Conservation (phyloP, 768 basidiomycete genomes). For the Trametes gibbosa region DNA sequence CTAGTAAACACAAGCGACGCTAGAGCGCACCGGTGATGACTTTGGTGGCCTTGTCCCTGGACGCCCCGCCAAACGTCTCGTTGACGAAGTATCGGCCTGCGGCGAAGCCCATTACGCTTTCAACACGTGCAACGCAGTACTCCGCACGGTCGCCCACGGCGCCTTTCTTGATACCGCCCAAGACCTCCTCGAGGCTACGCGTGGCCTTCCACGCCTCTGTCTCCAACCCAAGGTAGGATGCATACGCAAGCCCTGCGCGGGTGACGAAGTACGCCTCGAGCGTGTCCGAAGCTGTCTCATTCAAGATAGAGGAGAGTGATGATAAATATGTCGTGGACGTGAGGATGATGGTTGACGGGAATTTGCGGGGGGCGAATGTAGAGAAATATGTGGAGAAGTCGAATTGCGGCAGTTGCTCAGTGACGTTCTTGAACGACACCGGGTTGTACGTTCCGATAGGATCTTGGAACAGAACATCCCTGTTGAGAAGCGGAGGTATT, state of each 20-base stretch:
- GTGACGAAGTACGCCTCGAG: constrained; percentile 86
- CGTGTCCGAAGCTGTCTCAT: constrained; percentile 61
- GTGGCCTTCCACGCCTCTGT: constrained; percentile 81
- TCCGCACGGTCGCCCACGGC: constrained; percentile 80
- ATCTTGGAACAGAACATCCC: constrained; percentile 71
- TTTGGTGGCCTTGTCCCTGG: constrained; percentile 74
- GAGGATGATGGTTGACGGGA: constrained; percentile 74
- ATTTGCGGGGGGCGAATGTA: constrained; percentile 74
- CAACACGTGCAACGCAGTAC: constrained; percentile 74
- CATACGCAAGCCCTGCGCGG: constrained; percentile 67
- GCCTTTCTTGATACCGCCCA: constrained; percentile 86
- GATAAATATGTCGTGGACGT: constrained; percentile 76
- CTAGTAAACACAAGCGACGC: not conserved
- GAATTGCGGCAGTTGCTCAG: constrained; percentile 67
- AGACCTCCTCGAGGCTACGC: constrained; percentile 62
- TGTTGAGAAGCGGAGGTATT: constrained; percentile 23
- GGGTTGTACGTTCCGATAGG: constrained; percentile 92
- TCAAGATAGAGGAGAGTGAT: constrained; percentile 66
- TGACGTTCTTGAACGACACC: constrained; percentile 64
- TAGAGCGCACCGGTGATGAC: constrained; percentile 66
- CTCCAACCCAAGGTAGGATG: constrained; percentile 67
- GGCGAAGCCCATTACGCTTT: constrained; percentile 80
- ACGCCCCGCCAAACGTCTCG: constrained; percentile 74
- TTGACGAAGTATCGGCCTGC: constrained; percentile 88
- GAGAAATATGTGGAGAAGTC: constrained; percentile 86